These are phyloP conservation scores for Rhynchospora tenuis DNA, from an alignment of 176 grass and related monocot genomes.

Conservation along the genomic window DNA sequence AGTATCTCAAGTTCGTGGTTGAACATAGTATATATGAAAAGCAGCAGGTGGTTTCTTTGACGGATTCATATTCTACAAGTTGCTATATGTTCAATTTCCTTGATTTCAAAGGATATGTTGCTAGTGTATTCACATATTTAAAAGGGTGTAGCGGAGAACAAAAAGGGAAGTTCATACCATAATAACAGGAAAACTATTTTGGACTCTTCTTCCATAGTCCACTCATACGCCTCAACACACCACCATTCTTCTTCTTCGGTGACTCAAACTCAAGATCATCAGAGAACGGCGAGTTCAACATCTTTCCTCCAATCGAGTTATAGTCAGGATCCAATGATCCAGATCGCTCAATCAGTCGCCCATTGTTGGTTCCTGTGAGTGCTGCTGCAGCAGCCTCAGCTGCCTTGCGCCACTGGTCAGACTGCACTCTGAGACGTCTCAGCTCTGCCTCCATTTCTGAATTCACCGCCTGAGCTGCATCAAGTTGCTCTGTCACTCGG, in stretches of 20 bases:
- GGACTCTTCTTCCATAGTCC: slow-evolving; percentile 92
- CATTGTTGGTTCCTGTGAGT: slow-evolving; percentile 19
- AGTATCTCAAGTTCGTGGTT: not conserved
- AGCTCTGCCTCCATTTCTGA: slow-evolving; percentile 71
- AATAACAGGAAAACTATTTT: slow-evolving; percentile 43
- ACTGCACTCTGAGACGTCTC: slow-evolving; percentile 72
- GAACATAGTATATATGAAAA: not conserved
- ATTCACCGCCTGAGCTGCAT: slow-evolving; percentile 36
- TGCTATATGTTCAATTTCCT: not conserved
- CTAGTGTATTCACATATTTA: not conserved
- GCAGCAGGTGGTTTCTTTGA: not conserved
- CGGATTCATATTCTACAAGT: not conserved
- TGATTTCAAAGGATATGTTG: too few relatives aligned
- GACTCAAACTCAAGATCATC: slow-evolving; percentile 68
- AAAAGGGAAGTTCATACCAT: not conserved
- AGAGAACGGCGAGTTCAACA: slow-evolving; percentile 89
- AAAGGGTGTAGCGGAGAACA: not conserved
- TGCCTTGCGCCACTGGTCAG: slow-evolving; percentile 93
- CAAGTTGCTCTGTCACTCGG: slow-evolving; percentile 61
- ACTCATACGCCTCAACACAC: slow-evolving; percentile 76
- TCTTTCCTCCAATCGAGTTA: slow-evolving; percentile 65
- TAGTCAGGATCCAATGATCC: slow-evolving; percentile 60
- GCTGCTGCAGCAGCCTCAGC: slow-evolving; percentile 55
- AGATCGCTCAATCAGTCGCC: slow-evolving; percentile 43
- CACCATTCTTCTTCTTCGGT: slow-evolving; percentile 54